phyloP scores from a whole-genome alignment of 306 rosid genomes.

The Cicer cuneatum region DNA sequence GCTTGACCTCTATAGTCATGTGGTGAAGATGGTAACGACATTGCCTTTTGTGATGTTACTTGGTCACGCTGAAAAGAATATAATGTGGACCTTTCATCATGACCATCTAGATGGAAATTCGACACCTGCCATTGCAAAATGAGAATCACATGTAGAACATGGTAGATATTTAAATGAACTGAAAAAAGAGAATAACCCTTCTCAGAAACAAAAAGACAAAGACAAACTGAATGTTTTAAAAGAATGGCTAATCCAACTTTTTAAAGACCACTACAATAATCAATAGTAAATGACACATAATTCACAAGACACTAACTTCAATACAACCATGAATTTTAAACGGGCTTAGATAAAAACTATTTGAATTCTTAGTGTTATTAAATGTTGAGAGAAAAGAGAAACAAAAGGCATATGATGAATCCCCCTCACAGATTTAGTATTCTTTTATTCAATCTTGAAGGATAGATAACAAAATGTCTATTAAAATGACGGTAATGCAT shows the following conservation, averaged over 20 bases:
- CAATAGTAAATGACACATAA: slow-evolving; percentile 8
- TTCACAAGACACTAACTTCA: slow-evolving; percentile 19
- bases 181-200: slow-evolving; percentile 10
- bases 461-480: neutral
- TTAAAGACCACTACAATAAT: neutral
- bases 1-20: slow-evolving; percentile 77
- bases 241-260: slow-evolving; percentile 28
- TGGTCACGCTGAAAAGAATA: slow-evolving; percentile 55
- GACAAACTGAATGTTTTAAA: neutral
- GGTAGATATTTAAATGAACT: slow-evolving; percentile 30
- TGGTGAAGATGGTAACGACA: slow-evolving; percentile 92
- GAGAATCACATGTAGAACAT: slow-evolving; percentile 33
- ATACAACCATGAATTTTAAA: slow-evolving; percentile 19
- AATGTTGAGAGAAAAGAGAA: neutral
- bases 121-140: slow-evolving; percentile 44
- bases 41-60: slow-evolving; percentile 78
- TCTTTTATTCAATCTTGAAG: neutral
- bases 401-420: neutral
- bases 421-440: neutral
- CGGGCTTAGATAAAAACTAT: neutral
- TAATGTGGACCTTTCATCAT: slow-evolving; percentile 49
- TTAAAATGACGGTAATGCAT: neutral
- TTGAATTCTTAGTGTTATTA: neutral
- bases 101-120: slow-evolving; percentile 52
- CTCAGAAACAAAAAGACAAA: slow-evolving; percentile 20